These are phyloP conservation scores for Pleurotus tuber-regium DNA, from an alignment of 768 basidiomycete species.

Conservation along the genomic window DNA sequence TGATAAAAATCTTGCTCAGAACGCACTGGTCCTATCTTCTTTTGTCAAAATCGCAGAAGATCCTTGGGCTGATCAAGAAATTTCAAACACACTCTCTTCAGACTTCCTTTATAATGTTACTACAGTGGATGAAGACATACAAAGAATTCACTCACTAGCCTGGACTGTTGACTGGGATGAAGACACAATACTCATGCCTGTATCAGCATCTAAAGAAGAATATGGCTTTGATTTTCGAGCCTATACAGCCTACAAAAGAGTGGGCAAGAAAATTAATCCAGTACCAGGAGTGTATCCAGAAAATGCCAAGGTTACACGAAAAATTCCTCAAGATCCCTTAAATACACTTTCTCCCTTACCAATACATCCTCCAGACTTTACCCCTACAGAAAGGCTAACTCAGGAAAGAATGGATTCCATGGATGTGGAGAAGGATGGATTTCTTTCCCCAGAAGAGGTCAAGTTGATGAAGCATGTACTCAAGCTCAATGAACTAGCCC, in stretches of 20 bases:
- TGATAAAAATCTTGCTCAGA: too few relatives aligned
- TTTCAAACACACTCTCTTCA: neutral
- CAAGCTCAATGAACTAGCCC: conserved; percentile 17
- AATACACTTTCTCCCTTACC: conserved; percentile 14
- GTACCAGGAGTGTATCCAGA: conserved; percentile 21
- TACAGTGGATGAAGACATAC: neutral
- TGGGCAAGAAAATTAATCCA: conserved; percentile 21
- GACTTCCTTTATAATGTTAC: neutral
- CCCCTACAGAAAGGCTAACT: conserved; percentile 9
- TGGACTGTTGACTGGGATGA: neutral
- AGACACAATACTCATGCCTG: neutral
- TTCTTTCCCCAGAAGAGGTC: conserved; percentile 22
- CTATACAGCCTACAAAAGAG: conserved; percentile 16
- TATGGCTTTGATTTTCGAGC: neutral
- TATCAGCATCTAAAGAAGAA: neutral
- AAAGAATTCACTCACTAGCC: neutral
- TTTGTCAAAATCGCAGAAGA: neutral
- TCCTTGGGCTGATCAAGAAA: neutral
- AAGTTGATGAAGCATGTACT: conserved; percentile 22
- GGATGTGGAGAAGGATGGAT: conserved; percentile 17
- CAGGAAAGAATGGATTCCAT: conserved; percentile 8
- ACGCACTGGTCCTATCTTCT: neutral
- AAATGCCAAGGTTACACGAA: neutral
- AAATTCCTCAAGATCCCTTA: conserved; percentile 26
- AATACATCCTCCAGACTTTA: conserved; percentile 21